Conservation (phyloP, 2,329 filamentous ascomycete genomes). For the Gliomastix tumulicola region DNA sequence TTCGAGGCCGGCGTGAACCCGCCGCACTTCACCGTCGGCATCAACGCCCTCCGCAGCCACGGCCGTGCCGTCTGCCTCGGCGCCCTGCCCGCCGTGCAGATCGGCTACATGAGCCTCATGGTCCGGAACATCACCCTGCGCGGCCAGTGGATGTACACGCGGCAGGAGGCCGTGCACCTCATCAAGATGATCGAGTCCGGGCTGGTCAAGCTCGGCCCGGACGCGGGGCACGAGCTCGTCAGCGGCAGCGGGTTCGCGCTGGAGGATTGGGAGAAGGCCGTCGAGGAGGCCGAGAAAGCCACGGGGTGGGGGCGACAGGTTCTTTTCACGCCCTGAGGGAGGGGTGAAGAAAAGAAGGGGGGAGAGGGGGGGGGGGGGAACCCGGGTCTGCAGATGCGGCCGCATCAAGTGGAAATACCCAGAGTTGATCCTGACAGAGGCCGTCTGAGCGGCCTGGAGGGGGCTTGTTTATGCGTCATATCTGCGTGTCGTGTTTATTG, state of each 20-base stretch:
- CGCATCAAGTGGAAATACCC: no score
- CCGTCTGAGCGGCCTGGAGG: no score
- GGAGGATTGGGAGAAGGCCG: constrained; percentile 20
- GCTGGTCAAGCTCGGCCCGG: constrained; percentile 9
- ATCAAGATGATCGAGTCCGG: constrained; percentile 31
- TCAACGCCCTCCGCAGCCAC: constrained; percentile 21
- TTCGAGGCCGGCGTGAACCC: constrained; percentile 13
- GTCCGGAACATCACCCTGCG: constrained; percentile 21
- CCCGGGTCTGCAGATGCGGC: no score
- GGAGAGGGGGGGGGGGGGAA: no score
- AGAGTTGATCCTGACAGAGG: no score
- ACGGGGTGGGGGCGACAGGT: constrained; percentile 6
- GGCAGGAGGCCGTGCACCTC: constrained; percentile 21
- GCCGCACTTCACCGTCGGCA: no score
- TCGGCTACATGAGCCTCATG: no score
- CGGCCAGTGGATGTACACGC: constrained; percentile 32
- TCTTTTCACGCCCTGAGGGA: constrained; percentile 4
- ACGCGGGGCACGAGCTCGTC: constrained; percentile 13
- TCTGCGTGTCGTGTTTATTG: no score
- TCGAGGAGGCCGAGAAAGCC: constrained; percentile 8
- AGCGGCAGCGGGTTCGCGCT: constrained; percentile 16
- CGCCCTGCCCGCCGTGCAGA: constrained; percentile 6
- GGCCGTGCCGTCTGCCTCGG: constrained; percentile 13
- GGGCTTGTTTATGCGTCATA: no score
- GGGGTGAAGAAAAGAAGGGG: constrained; percentile 1